Percentiles rank a stretch among this genome's conserved stretches.
Evolutionary conservation across 495 filamentous ascomycete species (phyloP).

Genomic region (Hyaloscypha variabilis): DNA sequence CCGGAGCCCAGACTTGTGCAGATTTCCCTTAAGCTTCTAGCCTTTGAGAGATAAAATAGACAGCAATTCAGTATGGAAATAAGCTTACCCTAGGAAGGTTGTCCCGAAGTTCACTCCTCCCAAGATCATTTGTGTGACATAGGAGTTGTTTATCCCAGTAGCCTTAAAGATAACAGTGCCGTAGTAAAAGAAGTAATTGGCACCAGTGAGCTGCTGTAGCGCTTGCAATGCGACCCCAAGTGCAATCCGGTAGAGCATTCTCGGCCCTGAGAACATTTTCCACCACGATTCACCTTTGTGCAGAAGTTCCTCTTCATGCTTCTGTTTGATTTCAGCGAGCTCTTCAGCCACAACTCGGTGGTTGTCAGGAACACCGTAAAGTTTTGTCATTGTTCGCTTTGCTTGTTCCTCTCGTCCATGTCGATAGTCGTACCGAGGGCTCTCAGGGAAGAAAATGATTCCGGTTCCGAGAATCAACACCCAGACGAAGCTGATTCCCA

Average conservation of each 20-base stretch:
- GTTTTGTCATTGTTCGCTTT: constrained; percentile 65
- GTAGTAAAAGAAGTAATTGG: constrained; percentile 57
- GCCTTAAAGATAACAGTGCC: constrained; percentile 60
- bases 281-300: constrained; percentile 47
- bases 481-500: constrained; percentile 78
- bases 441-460: constrained; percentile 72
- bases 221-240: constrained; percentile 62
- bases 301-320: constrained; percentile 61
- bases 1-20: too few relatives aligned
- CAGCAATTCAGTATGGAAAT: too few relatives aligned
- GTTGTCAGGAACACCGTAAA: constrained; percentile 69
- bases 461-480: constrained; percentile 72
- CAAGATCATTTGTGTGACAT: constrained; percentile 60
- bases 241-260: constrained; percentile 59
- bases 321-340: constrained; percentile 66
- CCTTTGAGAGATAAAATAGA: too few relatives aligned
- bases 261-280: constrained; percentile 68
- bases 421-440: constrained; percentile 69
- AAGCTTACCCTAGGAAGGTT: constrained; percentile 67
- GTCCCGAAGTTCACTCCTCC: constrained; percentile 63
- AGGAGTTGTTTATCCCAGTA: constrained; percentile 63
- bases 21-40: too few relatives aligned
- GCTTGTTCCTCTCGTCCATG: constrained; percentile 67
- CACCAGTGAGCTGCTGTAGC: constrained; percentile 62
- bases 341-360: constrained; percentile 71